Evolutionary conservation across 495 filamentous ascomycete species (phyloP), one percentile per base, ranked within the genome.

Genomic region (Cudoniella acicularis): DNA sequence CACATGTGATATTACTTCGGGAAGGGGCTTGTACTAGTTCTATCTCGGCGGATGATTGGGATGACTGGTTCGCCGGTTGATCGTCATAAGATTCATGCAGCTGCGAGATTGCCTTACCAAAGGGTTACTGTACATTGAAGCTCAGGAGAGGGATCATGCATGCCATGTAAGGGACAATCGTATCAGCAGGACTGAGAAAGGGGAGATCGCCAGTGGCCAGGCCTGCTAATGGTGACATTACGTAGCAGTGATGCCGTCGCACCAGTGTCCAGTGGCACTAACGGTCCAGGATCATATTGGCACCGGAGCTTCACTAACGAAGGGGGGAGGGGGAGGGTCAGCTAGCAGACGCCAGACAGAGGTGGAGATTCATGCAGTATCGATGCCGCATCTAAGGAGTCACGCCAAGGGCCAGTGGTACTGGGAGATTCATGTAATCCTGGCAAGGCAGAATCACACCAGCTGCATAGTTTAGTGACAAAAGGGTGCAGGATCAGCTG

Each of bases 391-490:
- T 53, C 30, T 36, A 36, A 36, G 26, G 23, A 18, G 16, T 51
- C 22, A 53, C 26, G 40, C 43, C 47, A 36, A 54, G 57, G 41
- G 26, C 50, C 24, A 49, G 23, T 55, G 51, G 43, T 23, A 54
- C 50, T 46, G 36, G 56, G 49, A 60, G 57, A 54, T 23, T 30
- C 24, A 53, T 53, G 25, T 30, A 53, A 41, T 36, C 23, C 23
- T 41, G 25, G 49, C n/a, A 27, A 60, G 57, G 57, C 49, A 60
- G 49, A 60, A 60, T 60, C 42, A 54, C 41, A 60, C n/a, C 25
- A 60, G 50, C 50, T 49, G 57, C 50, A 54, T 22, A 56, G 59
- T 56, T 56, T 41, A 55, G 52, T 56, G 30, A 56, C 45, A 61
- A 52, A 56, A 43, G 43, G 51, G 57, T 54, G 20, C 57, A 30